phyloP scores from a whole-genome alignment of 345 rosid species.

The Rhodomyrtus tomentosa region DNA sequence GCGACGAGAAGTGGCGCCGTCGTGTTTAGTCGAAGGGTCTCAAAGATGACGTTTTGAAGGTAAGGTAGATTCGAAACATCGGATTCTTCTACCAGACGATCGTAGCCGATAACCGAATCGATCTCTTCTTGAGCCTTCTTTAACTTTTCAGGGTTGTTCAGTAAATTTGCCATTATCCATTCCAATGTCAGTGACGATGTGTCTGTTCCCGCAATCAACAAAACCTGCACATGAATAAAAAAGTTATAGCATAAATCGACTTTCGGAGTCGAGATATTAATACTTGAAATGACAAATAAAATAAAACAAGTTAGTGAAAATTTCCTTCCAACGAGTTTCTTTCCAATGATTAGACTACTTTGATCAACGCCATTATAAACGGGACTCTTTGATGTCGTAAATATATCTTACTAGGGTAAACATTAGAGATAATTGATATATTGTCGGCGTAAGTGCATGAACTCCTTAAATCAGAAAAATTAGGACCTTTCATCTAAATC shows the following conservation, averaged over 20 bases:
- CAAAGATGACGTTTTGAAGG: conserved; percentile 25
- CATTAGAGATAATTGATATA: not conserved
- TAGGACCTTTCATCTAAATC: not conserved
- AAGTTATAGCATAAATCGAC: not conserved
- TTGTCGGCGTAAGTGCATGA: not conserved
- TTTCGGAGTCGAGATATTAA: not conserved
- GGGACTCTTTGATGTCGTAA: not conserved
- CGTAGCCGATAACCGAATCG: conserved; percentile 11
- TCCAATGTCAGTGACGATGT: conserved; percentile 28
- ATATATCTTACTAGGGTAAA: not conserved
- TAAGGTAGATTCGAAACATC: conserved; percentile 21
- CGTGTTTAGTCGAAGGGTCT: conserved; percentile 32
- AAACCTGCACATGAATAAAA: not conserved
- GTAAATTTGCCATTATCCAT: conserved; percentile 35
- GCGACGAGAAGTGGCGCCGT: conserved; percentile 24
- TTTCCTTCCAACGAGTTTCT: not conserved
- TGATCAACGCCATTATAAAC: not conserved
- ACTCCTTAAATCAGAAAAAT: not conserved
- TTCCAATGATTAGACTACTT: not conserved
- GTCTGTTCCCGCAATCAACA: conserved; percentile 36
- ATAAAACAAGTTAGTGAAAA: not conserved
- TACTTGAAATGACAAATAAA: not conserved
- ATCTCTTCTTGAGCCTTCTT: conserved; percentile 25
- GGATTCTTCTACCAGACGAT: conserved; percentile 17
- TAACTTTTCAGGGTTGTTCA: conserved; percentile 25